Evolutionary conservation across 73 alveolate genomes (phyloP), one percentile per base, ranked within the genome.

Genomic region (Blepharisma japonicum): DNA sequence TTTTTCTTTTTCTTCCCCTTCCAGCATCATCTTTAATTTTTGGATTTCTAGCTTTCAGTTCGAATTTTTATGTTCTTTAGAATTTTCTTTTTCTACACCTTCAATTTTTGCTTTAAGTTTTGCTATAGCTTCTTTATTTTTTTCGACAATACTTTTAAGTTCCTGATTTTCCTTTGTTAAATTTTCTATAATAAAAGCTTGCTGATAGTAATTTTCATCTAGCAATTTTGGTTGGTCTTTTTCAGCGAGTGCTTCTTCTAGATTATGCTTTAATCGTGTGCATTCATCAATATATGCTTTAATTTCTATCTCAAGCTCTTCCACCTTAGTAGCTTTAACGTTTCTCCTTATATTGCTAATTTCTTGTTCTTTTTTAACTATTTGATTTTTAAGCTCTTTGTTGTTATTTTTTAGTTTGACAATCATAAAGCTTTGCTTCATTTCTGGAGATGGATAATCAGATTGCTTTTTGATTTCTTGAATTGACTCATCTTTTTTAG

Each of bases 241-340:
- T 38, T 47, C 80, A 14, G 11, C 20, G 3, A 70, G 25, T 6
- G 71, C 50, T 38, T 80, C 87, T 49, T 80, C 87, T 61, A 84
- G 74, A 38, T 61, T 7, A 6, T 66, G 80, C 51, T 88, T 80
- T 71, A 84, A 77, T 9, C 91, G n/a, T 11, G 68, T 18, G 51
- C 87, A 47, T 55, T 85, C 92, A 32, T 85, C 92, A 14, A 53
- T 53, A 71, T 85, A 85, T 0, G 88, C 39, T 49, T 81, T 85
- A 27, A 85, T 21, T 78, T 85, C 92, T 25, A 56, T 51, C 48
- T 85, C 92, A 8, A 71, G 38, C 48, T 85, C 92, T 4, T 25
- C 23, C 70, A 32, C 18, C 78, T 72, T 21, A 21, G 88, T 85
- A 6, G 72, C 45, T 55, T 85, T 85, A 23, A 85, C 48, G 56